Conservation (phyloP, 1,139 yeast genomes). For the Torulaspora pretoriensis region DNA sequence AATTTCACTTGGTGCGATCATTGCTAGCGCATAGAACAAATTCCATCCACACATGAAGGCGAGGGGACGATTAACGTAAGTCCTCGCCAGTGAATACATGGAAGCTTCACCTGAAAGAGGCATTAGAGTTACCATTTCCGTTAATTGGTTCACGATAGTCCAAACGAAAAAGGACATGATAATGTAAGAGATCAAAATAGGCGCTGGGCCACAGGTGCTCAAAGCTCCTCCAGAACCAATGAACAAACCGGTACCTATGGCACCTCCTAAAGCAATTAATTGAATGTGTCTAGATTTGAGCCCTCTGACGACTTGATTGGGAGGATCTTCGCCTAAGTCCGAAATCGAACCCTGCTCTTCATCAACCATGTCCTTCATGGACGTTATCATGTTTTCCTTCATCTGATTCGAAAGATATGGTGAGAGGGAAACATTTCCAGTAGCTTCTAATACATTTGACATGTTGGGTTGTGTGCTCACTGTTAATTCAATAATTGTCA, state of each 20-base stretch:
- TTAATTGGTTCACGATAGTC: conserved; percentile 59
- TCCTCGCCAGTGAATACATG: conserved; percentile 56
- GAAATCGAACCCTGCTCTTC: conserved; percentile 1
- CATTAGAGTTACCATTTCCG: conserved; percentile 62
- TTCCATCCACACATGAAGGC: conserved; percentile 72
- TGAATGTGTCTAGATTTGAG: conserved; percentile 9
- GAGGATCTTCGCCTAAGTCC: not conserved
- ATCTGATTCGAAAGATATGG: conserved; percentile 2
- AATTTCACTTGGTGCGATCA: conserved; percentile 64
- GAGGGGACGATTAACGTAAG: conserved; percentile 62
- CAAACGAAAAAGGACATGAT: conserved; percentile 50
- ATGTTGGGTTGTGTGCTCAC: not conserved
- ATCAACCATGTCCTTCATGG: not conserved
- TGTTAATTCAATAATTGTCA: no score
- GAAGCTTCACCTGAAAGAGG: conserved; percentile 68
- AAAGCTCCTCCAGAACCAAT: conserved; percentile 65
- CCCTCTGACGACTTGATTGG: conserved; percentile 1
- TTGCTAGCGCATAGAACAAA: conserved; percentile 66
- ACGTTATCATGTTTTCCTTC: conserved; percentile 2
- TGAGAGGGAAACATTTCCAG: conserved; percentile 2
- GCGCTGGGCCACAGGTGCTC: conserved; percentile 65
- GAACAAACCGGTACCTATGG: conserved; percentile 66
- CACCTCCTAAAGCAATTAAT: conserved; percentile 66
- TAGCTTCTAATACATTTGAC: not conserved
- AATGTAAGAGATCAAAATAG: conserved; percentile 53